phyloP scores from a whole-genome alignment of 2,329 filamentous ascomycete species.

The Dendrostoma leiphaemia region DNA sequence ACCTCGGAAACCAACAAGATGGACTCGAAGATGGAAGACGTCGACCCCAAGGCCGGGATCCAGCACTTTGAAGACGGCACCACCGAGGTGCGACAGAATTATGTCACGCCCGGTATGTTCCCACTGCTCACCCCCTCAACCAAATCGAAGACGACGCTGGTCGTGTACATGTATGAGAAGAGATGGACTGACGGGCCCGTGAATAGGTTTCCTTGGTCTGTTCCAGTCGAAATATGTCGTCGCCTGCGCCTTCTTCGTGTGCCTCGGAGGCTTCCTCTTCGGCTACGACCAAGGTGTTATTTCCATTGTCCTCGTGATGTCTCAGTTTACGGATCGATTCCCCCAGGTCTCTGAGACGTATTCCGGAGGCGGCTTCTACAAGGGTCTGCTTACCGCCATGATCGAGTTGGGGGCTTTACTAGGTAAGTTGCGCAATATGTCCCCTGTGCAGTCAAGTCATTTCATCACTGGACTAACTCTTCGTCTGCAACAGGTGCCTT shows the following conservation, averaged over 20 bases:
- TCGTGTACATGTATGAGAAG: too few relatives aligned
- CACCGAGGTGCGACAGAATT: neutral
- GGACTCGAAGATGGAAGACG: neutral
- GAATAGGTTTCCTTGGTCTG: neutral
- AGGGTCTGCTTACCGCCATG: conserved; percentile 38
- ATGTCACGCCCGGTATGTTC: neutral
- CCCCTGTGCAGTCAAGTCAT: too few relatives aligned
- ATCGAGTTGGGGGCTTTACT: conserved; percentile 58
- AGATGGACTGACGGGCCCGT: neutral
- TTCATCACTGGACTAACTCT: neutral
- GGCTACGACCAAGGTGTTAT: conserved; percentile 37
- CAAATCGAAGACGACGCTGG: too few relatives aligned
- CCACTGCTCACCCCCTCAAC: neutral
- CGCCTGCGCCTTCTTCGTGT: conserved; percentile 4
- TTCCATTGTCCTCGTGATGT: conserved; percentile 35
- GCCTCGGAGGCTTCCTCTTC: conserved; percentile 13
- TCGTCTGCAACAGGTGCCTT: conserved; percentile 37
- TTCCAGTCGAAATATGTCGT: neutral
- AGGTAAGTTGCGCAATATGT: neutral
- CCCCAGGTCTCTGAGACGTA: conserved; percentile 30
- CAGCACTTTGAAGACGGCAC: neutral
- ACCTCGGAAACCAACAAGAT: too few relatives aligned
- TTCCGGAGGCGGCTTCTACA: conserved; percentile 41
- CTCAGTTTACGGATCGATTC: conserved; percentile 32
- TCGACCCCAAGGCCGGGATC: neutral